These are phyloP conservation scores for Candida chauliodis DNA, from an alignment of 805 yeast species.

Conservation along the genomic window DNA sequence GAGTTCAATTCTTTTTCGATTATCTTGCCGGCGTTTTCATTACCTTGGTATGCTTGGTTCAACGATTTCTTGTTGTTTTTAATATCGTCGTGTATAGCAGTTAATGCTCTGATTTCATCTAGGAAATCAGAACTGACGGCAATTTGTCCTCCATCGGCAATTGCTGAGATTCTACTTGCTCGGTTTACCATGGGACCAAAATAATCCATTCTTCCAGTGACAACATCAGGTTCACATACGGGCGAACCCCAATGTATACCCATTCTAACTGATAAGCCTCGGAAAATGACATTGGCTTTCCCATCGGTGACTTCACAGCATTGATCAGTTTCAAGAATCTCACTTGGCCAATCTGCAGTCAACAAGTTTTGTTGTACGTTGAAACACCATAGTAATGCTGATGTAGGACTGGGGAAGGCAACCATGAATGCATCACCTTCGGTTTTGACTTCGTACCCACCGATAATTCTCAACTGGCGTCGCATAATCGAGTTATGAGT, in stretches of 20 bases:
- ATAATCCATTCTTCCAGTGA: constrained; percentile 96
- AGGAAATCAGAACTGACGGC: constrained; percentile 80
- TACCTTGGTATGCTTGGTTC: constrained; percentile 45
- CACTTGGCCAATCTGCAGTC: constrained; percentile 92
- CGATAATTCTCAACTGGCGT: constrained; percentile 83
- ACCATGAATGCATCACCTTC: constrained; percentile 99
- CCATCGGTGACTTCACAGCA: constrained; percentile 76
- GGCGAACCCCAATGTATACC: constrained; percentile 99
- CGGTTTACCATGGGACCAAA: constrained; percentile 98
- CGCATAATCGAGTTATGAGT: constrained; percentile 94
- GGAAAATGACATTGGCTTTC: constrained; percentile 57
- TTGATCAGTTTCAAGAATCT: constrained; percentile 77
- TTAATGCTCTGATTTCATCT: constrained; percentile 61
- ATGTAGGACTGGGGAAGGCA: constrained; percentile 86
- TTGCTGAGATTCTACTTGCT: constrained; percentile 87
- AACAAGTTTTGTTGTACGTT: constrained; percentile 82
- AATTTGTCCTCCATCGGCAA: constrained; percentile 98
- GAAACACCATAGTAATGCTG: constrained; percentile 92
- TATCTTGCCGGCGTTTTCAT: constrained; percentile 46
- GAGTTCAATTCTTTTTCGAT: constrained; percentile 64
- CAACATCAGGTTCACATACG: constrained; percentile 90
- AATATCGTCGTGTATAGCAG: constrained; percentile 44
- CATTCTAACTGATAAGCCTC: constrained; percentile 95
- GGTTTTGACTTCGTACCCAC: constrained; percentile 97
- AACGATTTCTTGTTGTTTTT: constrained; percentile 20